These are phyloP conservation scores for Creolimax fragrantissima DNA, from an alignment of 78 protist genomes.

Conservation along the genomic window DNA sequence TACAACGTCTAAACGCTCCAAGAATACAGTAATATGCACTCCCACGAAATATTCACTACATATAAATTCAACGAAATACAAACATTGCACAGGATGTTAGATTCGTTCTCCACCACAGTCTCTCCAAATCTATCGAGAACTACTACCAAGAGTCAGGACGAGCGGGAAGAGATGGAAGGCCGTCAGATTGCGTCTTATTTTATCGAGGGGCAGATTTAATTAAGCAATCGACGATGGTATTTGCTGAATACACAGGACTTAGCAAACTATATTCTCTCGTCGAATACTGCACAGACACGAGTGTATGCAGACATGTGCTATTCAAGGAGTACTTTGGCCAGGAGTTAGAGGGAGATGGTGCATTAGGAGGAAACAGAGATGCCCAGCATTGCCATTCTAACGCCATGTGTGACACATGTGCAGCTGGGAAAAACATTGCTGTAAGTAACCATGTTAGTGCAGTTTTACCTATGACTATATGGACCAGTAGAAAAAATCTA, in stretches of 20 bases:
- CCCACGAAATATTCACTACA: too few relatives aligned
- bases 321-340: background rate
- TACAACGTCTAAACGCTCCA: too few relatives aligned
- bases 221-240: background rate
- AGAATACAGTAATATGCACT: too few relatives aligned
- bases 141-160: conserved; percentile 92
- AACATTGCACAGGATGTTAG: background rate
- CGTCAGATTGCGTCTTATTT: background rate
- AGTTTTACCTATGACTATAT: too few relatives aligned
- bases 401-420: background rate
- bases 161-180: conserved; percentile 61
- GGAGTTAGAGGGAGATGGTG: background rate
- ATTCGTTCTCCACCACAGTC: conserved; percentile 7
- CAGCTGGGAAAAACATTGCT: too few relatives aligned
- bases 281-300: background rate
- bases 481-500: too few relatives aligned
- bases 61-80: too few relatives aligned
- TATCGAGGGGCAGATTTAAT: background rate
- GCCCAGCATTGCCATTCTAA: background rate
- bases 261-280: background rate
- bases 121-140: conserved; percentile 76
- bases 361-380: background rate
- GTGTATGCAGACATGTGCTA: background rate
- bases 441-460: too few relatives aligned
- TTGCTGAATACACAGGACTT: background rate